A percentile compares a stretch with the other conserved stretches of the same genome.
phyloP scores from a whole-genome alignment of 2,329 filamentous ascomycete genomes.

The Talaromyces sp. region DNA sequence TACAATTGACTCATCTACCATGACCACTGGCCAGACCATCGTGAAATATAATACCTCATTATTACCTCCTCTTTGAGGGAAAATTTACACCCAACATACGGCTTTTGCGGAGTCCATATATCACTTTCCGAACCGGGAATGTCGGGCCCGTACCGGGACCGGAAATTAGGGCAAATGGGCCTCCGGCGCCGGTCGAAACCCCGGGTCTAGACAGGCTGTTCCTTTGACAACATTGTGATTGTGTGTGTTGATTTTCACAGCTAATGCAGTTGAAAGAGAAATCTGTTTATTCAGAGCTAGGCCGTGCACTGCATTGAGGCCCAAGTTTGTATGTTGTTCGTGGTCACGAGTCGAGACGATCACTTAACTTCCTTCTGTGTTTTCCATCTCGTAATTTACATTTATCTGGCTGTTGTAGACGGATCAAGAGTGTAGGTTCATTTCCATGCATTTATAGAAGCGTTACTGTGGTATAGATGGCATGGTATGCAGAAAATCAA shows the following conservation, averaged over 20 bases:
- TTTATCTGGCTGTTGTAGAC: not conserved
- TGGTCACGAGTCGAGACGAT: not conserved
- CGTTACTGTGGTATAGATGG: conserved; percentile 27
- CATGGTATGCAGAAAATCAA: conserved; percentile 36
- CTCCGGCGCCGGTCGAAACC: conserved; percentile 1
- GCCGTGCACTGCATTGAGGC: conserved; percentile 2
- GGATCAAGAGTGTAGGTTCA: not conserved
- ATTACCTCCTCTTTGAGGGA: not conserved
- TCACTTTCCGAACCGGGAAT: conserved; percentile 3
- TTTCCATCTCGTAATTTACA: not conserved
- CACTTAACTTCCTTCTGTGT: not conserved
- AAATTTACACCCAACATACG: not conserved
- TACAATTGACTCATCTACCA: not conserved
- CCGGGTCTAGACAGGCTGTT: not conserved
- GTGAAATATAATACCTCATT: not conserved
- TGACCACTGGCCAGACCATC: not conserved
- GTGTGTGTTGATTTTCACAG: not conserved
- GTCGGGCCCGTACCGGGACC: conserved; percentile 7
- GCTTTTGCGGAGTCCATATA: conserved; percentile 1
- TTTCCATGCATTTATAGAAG: too few relatives aligned
- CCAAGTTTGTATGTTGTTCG: not conserved
- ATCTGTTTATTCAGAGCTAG: not conserved
- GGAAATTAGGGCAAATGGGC: conserved; percentile 4
- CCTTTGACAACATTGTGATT: not conserved
- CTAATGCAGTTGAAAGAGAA: conserved; percentile 5